Evolutionary conservation across 2,329 filamentous ascomycete genomes (phyloP), one percentile per base, ranked within the genome.

Genomic region (Calonectria pseudoreteaudii): DNA sequence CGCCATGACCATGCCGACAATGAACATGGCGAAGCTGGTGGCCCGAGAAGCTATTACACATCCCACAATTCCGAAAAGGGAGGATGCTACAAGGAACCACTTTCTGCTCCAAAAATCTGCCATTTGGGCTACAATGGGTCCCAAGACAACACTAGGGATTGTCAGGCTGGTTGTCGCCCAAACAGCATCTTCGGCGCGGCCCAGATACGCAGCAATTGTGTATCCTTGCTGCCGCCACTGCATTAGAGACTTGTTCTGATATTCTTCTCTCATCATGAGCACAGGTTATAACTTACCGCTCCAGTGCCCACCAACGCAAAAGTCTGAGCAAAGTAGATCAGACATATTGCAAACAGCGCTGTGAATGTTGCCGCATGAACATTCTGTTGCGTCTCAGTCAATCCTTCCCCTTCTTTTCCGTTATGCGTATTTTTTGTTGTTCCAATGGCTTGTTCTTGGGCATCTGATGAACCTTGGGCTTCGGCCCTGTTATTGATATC

Each of bases 301-400:
- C 74, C 74, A 23, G 74, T 73, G 3, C 74, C 74, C 34, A 76
- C 72, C n/a, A 76, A 62, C 3, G 67, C 65, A 62, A 70, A 76
- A 16, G 72, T 76, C 36, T 74, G 69, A 13, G 74, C 64, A 44
- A 76, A 76, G 70, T 76, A 76, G 3, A 74, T 73, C 13, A 76
- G 64, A 26, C 74, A 76, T 10, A 74, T 69, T 4, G 74, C 72
- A 31, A 76, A 68, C 30, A 76, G 30, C 14, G 74, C 74, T 36
- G 74, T 28, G 10, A 72, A 71, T 6, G 74, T 76, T 38, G 60
- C 72, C 23, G 52, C 30, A 34, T 76, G 72, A 41, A 74, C 49
- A 10, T 18, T 44, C 11, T 66, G 66, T 13, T 66, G 56, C n/a
- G 67, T 56, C 28, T 68, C 64, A n/a, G n/a, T 56, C 31, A 50